Conservation (phyloP, 768 basidiomycete genomes). For the Symmetrospora coprosmae region DNA sequence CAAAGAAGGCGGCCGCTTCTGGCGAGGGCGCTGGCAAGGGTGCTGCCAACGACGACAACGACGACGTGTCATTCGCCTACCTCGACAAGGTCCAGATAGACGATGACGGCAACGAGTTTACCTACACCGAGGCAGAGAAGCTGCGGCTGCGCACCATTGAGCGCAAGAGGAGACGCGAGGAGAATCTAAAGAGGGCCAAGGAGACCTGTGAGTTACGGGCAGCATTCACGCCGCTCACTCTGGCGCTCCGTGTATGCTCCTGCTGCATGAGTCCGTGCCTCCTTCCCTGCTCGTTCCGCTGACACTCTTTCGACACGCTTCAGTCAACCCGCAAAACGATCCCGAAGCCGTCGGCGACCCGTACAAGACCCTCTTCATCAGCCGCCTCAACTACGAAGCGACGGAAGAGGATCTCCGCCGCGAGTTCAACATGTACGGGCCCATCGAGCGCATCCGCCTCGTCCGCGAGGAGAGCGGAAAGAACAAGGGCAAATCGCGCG, state of each 20-base stretch:
- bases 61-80: no score
- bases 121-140: constrained; percentile 68
- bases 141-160: constrained; percentile 64
- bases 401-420: constrained; percentile 82
- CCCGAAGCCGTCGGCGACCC: constrained; percentile 83
- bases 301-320: not conserved
- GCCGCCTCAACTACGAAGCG: constrained; percentile 77
- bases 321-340: constrained; percentile 89
- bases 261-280: not conserved
- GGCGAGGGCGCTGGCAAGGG: not conserved
- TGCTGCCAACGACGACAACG: not conserved
- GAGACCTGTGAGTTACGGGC: constrained; percentile 56
- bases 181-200: constrained; percentile 64
- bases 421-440: constrained; percentile 89
- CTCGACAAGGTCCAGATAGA: not conserved
- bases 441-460: constrained; percentile 83
- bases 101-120: constrained; percentile 33
- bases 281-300: not conserved
- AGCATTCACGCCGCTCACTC: no score
- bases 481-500: constrained; percentile 60
- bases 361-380: constrained; percentile 95
- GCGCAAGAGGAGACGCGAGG: constrained; percentile 57
- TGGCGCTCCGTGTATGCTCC: not conserved
- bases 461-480: constrained; percentile 63
- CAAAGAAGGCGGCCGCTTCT: not conserved